phyloP scores from a whole-genome alignment of 2,329 filamentous ascomycete species.

The Pestalotiopsis sp. region DNA sequence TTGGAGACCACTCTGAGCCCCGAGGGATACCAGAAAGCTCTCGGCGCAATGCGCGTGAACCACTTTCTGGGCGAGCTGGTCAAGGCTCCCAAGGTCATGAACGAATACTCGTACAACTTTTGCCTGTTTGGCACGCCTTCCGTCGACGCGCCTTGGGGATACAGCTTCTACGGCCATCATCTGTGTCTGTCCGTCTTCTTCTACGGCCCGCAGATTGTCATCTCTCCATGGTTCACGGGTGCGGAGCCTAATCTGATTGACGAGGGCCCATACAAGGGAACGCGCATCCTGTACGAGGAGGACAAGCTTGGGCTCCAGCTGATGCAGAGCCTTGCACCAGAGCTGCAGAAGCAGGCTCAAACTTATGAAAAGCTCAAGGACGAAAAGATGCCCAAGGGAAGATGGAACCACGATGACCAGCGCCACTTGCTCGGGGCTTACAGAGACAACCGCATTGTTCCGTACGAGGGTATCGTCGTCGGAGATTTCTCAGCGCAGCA shows the following conservation, averaged over 20 bases:
- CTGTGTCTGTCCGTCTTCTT: constrained; percentile 74
- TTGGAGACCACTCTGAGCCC: constrained; percentile 63
- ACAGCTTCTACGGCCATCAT: constrained; percentile 78
- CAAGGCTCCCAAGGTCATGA: constrained; percentile 63
- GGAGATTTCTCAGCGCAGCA: constrained; percentile 50
- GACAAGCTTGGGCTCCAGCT: constrained; percentile 66
- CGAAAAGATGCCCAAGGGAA: constrained; percentile 64
- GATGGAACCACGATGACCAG: constrained; percentile 83
- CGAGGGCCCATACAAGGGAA: constrained; percentile 62
- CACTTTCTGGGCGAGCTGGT: constrained; percentile 74
- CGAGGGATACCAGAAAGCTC: constrained; percentile 72
- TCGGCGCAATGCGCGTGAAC: constrained; percentile 73
- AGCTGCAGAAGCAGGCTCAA: constrained; percentile 52
- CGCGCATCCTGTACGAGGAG: constrained; percentile 66
- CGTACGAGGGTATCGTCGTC: constrained; percentile 69
- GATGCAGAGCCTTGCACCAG: constrained; percentile 63
- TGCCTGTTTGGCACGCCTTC: constrained; percentile 69
- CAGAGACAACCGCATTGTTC: constrained; percentile 76
- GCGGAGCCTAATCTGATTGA: constrained; percentile 80
- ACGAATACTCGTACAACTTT: constrained; percentile 78
- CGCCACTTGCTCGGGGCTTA: constrained; percentile 78
- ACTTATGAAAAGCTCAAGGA: constrained; percentile 65
- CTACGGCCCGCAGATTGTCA: constrained; percentile 64
- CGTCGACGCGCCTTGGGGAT: constrained; percentile 65
- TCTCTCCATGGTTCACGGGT: constrained; percentile 77